phyloP scores from a whole-genome alignment of 495 filamentous ascomycete species.

The Penicillium soppii region DNA sequence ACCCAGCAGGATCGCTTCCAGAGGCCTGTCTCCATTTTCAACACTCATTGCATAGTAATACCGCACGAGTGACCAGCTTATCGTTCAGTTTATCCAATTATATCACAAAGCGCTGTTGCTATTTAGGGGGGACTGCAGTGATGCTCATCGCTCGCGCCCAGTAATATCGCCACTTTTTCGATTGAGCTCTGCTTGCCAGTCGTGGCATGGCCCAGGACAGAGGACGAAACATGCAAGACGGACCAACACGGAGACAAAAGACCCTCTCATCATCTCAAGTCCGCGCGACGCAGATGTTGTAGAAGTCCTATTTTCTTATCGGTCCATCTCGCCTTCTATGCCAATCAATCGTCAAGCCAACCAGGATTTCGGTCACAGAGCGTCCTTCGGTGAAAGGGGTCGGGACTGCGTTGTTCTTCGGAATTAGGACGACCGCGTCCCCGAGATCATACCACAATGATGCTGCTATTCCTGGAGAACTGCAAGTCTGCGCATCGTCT shows the following conservation, averaged over 20 bases:
- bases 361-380: not conserved
- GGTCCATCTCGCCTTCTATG: not conserved
- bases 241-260: not conserved
- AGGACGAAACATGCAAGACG: not conserved
- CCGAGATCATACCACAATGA: not conserved
- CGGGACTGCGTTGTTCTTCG: not conserved
- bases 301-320: not conserved
- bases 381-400: not conserved
- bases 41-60: constrained; percentile 5
- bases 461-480: not conserved
- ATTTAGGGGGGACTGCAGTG: too few species aligned
- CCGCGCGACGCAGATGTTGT: not conserved
- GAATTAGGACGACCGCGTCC: not conserved
- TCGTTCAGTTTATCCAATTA: not conserved
- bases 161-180: too few species aligned
- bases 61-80: not conserved
- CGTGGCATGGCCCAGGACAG: not conserved
- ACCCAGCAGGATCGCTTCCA: constrained; percentile 4
- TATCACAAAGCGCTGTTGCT: not conserved
- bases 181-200: not conserved
- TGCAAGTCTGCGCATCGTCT: not conserved
- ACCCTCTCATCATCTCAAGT: not conserved
- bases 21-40: constrained; percentile 8
- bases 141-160: not conserved
- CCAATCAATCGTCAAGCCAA: not conserved